Evolutionary conservation across 352 stramenopile genomes (phyloP), one percentile per base, ranked within the genome.

Genomic region (Phytophthora lateralis): DNA sequence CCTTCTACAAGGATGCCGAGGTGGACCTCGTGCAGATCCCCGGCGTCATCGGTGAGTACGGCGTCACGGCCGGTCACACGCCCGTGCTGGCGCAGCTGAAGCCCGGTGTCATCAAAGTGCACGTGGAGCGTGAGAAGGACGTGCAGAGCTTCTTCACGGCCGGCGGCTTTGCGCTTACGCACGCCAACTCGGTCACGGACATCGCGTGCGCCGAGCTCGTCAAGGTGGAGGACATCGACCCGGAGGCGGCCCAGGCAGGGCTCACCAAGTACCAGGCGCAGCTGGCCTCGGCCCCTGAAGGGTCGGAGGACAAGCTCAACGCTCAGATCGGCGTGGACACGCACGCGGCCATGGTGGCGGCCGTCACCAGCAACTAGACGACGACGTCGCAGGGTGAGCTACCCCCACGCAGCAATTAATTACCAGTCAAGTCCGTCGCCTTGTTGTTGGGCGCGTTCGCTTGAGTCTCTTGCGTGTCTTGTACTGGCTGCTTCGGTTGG

Each of bases 71-170:
- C 7, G 91, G 95, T 67, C 97, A 99, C 90, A 95, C 97, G 60
- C 95, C 97, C 37, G 95, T 99, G 63, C 93, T 99, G 41, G 88
- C 95, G 44, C 95, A 99, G 75, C 84, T 99, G 60, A 99, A 99
- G 86, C 94, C 97, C 14, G 97, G 97, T 53, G 88, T 99, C 45
- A 91, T 95, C 64, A 90, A 91, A 69, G 85, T 95, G 44, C 85
- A 95, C 74, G 72, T 91, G 34, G 79, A 91, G 63, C 79, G 83
- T 52, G 85, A 93, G 66, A 88, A 88, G 73, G 82, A 93, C 46
- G 76, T 95, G 34, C 95, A 99, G 76, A 98, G 97, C 75, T 99
- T 98, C 82, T 99, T 99, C 84, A 97, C 98, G 55, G 84, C 94
- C 32, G 97, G 96, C 62, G 97, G 97, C 65, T 99, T 99, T 66